Evolutionary conservation across 2,329 filamentous ascomycete species (phyloP), one percentile per base, ranked within the genome.

Genomic region (Trichoderma endophyticum): DNA sequence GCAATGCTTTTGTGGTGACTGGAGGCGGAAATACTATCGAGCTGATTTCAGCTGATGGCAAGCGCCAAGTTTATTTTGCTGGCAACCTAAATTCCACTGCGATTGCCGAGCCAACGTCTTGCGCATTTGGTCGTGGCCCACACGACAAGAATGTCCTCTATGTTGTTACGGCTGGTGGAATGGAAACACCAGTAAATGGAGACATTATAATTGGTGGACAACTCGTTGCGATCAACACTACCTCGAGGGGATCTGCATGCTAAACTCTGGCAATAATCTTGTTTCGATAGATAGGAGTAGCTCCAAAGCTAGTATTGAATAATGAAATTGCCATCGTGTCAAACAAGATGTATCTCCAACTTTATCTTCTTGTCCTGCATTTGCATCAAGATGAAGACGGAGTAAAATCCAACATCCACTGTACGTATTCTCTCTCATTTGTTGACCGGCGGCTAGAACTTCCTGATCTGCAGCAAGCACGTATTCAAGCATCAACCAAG

Each of bases 1-100:
- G 74, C 11, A 74, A 74, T 57, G 73, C 71, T 6, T 76, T 74
- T n/a, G 61, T 76, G 18, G 71, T 75, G 1, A 67, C 75, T 14
- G 75, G 73, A 30, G 69, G 74, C n/a, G 75, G 71, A 28, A 73
- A 76, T 54, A 73, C 69, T 3, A 36, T 76, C 60, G 65, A 75
- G 59, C 69, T 66, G 67, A 72, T 76, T 59, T 61, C 72, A 9
- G 57, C 71, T 9, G 62, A 63, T 14, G 73, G 73, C 7, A 57
- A 72, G 39, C 26, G 72, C 6, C 73, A 76, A 15, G 36, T 61
- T 11, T 61, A 66, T 30, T 62, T 77, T 43, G 75, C 74, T 34
- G 75, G 75, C 18, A 68, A 73, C 39, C 59, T 77, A 64, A 74
- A 76, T 54, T 73, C 71, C 4, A 73, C 72, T 18, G 69, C 67